Percentiles rank a stretch among this genome's conserved stretches.
Evolutionary conservation across 306 rosid genomes (phyloP).

Genomic region (Inga laurina): DNA sequence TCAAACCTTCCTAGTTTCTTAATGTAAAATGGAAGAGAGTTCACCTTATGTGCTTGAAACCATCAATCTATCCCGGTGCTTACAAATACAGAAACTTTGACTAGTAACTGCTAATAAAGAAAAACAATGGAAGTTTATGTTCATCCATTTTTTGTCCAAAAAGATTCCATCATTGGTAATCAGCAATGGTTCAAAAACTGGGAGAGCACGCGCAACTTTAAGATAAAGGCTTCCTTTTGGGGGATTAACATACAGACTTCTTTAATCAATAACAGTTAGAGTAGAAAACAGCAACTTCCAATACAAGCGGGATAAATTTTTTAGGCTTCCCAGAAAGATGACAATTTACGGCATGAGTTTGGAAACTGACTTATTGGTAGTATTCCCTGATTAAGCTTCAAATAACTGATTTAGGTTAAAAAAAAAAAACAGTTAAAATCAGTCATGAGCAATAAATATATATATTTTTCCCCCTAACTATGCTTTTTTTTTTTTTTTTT

Average conservation of each 20-base stretch:
- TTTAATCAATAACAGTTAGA: not conserved
- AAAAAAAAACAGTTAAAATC: too few relatives aligned
- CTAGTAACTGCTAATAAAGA: not conserved
- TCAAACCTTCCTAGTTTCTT: not conserved
- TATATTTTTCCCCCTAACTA: too few relatives aligned
- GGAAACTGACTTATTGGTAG: not conserved
- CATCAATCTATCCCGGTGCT: not conserved
- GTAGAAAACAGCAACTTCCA: not conserved
- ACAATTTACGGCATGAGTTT: not conserved
- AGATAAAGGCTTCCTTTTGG: too few relatives aligned
- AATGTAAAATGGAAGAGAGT: not conserved
- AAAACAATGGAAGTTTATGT: not conserved
- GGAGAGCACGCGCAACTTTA: too few relatives aligned
- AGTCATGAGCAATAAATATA: too few relatives aligned
- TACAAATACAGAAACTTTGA: not conserved
- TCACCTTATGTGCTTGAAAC: constrained; percentile 4
- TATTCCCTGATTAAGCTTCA: too few relatives aligned
- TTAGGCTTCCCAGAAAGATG: not conserved
- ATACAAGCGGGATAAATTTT: not conserved
- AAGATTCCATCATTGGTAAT: not conserved
- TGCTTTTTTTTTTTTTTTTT: too few relatives aligned
- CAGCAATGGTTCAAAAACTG: not conserved
- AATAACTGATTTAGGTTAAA: too few relatives aligned
- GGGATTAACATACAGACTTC: not conserved
- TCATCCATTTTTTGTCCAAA: not conserved